Base-by-base conservation (phyloP, 2,329 filamentous ascomycete species). In the Fusarium sp. region DNA sequence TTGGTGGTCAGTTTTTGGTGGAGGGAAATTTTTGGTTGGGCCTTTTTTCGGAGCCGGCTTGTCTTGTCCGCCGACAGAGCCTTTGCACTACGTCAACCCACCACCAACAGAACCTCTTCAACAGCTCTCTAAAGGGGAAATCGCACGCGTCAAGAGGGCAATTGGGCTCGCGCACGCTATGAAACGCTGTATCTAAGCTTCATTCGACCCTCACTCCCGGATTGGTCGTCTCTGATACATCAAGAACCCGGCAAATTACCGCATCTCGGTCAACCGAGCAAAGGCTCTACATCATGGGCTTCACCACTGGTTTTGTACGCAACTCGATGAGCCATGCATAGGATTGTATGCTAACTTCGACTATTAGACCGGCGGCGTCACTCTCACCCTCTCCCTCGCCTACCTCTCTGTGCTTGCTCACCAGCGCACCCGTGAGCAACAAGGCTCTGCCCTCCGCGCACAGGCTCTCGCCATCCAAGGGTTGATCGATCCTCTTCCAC, bases 361-460 rank as follows among this genome's bases (percentile, higher is more conserved):
- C 42, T 60, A 14, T 38, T 73, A 95, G 92, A 89, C 92, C 73
- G 91, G 92, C 78, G 93, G 93, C 74, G 89, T 94, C 62, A 92
- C 93, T 72, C 85, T 95, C 68, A 94, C 93, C 54, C 89, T 93
- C 67, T 91, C 90, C 46, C 79, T 93, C 66, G 88, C 93, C 76
- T 95, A 94, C 82, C 86, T 95, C 61, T 90, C 91, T 54, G 83
- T 93, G 38, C 87, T 92, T 78, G 84, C 91, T 25, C 92, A 95
- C 83, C 89, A 91, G 75, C 88, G 89, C 70, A 92, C 89, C 79
- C 91, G 93, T 74, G 84, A 88, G 76, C 80, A 84, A 29, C 90
- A 91, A 79, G 84, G 86, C 74, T 84, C 86, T 70, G 76, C 86
- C 64, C 84, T 92, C 12, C 88, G 88, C 75, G 83, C 86, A 42